Conservation (phyloP, 352 stramenopile genomes). For the Pythium rhizo-oryzae region DNA sequence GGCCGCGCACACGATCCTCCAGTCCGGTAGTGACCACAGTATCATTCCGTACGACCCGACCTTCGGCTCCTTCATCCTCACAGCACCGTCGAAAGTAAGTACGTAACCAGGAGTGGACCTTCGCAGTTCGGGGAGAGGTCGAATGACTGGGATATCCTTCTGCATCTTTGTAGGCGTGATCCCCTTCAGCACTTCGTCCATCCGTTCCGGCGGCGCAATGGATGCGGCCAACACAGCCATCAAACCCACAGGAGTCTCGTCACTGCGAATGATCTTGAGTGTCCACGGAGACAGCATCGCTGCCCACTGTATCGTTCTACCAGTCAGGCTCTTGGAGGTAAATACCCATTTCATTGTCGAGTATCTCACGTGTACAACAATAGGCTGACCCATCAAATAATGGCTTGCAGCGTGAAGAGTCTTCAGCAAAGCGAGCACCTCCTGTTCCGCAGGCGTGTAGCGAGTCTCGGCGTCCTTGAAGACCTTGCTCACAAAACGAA, state of each 20-base stretch:
- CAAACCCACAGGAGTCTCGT: background rate
- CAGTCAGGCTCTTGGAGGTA: slow-evolving; percentile 12
- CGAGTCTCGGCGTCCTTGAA: slow-evolving; percentile 12
- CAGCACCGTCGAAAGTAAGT: slow-evolving; percentile 15
- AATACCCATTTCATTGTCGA: slow-evolving; percentile 20
- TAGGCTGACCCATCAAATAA: slow-evolving; percentile 3
- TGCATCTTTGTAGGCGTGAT: slow-evolving; percentile 11
- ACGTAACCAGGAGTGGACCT: background rate
- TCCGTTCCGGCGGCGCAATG: background rate
- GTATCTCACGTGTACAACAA: slow-evolving; percentile 17
- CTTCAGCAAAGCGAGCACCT: slow-evolving; percentile 25
- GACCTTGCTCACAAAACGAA: slow-evolving; percentile 19
- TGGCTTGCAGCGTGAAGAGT: background rate
- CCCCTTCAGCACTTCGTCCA: slow-evolving; percentile 1
- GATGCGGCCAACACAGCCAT: slow-evolving; percentile 11
- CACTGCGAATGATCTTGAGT: slow-evolving; percentile 10
- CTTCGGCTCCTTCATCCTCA: background rate
- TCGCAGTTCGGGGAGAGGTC: slow-evolving; percentile 4
- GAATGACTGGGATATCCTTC: background rate
- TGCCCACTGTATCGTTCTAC: slow-evolving; percentile 10
- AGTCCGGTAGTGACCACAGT: background rate
- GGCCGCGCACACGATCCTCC: background rate
- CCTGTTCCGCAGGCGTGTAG: slow-evolving; percentile 13
- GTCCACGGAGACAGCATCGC: slow-evolving; percentile 15
- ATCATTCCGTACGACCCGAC: background rate